Evolutionary conservation across 1,284 basidiomycete genomes (phyloP).

Genomic region (Rhodotorula mucilaginosa): DNA sequence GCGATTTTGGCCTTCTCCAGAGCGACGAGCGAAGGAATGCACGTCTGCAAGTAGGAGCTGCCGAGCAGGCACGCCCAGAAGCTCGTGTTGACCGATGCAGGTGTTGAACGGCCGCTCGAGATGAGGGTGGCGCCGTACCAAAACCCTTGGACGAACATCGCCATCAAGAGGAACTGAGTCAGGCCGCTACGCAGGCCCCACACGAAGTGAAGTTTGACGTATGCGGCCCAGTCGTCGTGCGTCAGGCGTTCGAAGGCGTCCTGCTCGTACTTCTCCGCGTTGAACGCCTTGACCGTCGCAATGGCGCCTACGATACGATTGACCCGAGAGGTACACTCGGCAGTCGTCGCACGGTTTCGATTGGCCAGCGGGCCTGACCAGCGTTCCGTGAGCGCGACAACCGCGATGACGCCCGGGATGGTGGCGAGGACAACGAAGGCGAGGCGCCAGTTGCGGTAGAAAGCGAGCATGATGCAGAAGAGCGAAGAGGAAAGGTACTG

Average conservation of each 20-base stretch:
- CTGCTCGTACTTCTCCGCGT: conserved; percentile 68
- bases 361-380: conserved; percentile 64
- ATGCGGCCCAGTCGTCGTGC: conserved; percentile 54
- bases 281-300: conserved; percentile 93
- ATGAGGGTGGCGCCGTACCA: conserved; percentile 93
- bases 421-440: conserved; percentile 88
- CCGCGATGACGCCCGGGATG: conserved; percentile 74
- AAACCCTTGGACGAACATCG: conserved; percentile 95
- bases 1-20: conserved; percentile 83
- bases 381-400: conserved; percentile 71
- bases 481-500: conserved; percentile 78
- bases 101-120: conserved; percentile 62
- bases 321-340: conserved; percentile 70
- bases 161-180: conserved; percentile 74
- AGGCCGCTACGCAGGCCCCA: conserved; percentile 73
- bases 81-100: conserved; percentile 84
- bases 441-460: conserved; percentile 74
- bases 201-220: conserved; percentile 59
- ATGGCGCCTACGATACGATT: conserved; percentile 77
- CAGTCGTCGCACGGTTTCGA: conserved; percentile 65
- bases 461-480: conserved; percentile 75
- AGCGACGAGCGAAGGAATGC: conserved; percentile 72
- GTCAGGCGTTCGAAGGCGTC: conserved; percentile 57
- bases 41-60: conserved; percentile 77
- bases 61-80: conserved; percentile 96